Conservation (phyloP, 495 filamentous ascomycete species). For the Glonium stellatum region DNA sequence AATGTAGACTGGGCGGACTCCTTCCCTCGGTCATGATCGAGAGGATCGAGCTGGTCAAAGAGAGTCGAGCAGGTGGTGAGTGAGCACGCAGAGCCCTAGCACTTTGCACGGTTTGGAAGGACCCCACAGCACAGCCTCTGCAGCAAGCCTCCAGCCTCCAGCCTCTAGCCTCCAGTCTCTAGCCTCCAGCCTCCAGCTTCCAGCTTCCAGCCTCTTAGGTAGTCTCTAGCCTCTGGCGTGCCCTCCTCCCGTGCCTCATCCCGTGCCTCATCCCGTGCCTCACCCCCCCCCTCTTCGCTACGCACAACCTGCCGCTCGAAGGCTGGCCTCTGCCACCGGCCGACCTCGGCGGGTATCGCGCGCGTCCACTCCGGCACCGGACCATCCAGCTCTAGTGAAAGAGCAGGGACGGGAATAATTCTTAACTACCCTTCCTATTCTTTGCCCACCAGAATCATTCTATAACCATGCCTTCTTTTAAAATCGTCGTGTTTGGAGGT, state of each 20-base stretch:
- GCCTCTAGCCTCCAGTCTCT: too few relatives aligned
- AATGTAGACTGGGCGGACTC: too few relatives aligned
- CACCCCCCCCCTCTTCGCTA: neutral
- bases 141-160: too few relatives aligned
- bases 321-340: neutral
- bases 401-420: neutral
- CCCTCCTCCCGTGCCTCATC: too few relatives aligned
- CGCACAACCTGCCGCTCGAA: neutral
- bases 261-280: too few relatives aligned
- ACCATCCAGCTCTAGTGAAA: neutral
- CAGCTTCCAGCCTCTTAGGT: too few relatives aligned
- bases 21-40: neutral
- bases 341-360: neutral
- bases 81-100: neutral
- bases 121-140: neutral
- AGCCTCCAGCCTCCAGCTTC: too few relatives aligned
- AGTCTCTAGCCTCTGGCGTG: too few relatives aligned
- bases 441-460: neutral
- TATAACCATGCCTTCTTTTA: constrained; percentile 27
- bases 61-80: neutral
- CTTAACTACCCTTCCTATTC: neutral
- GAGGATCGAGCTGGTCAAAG: neutral
- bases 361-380: neutral
- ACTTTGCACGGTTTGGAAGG: neutral
- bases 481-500: constrained; percentile 31